Evolutionary conservation across 495 filamentous ascomycete genomes (phyloP).

Genomic region (Penicillium daleae): DNA sequence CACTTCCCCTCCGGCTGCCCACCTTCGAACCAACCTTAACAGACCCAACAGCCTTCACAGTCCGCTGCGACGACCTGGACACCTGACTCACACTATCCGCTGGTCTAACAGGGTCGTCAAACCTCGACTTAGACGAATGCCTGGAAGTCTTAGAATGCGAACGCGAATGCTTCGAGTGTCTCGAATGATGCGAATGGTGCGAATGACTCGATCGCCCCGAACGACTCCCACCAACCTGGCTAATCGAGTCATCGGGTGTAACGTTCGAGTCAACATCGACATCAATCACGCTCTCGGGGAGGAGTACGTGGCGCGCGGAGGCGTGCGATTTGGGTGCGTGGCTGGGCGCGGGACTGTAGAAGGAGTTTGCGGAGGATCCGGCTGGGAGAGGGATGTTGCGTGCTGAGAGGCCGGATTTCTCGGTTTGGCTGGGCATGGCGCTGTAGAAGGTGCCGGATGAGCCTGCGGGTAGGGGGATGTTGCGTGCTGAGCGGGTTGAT

Average conservation of each 20-base stretch:
- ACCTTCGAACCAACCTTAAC: constrained; percentile 34
- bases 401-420: constrained; percentile 34
- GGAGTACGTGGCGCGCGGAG: constrained; percentile 44
- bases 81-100: constrained; percentile 72
- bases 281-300: constrained; percentile 53
- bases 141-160: constrained; percentile 16
- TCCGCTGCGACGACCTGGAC: constrained; percentile 44
- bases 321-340: constrained; percentile 31
- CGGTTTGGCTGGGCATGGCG: constrained; percentile 16
- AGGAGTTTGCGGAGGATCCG: constrained; percentile 22
- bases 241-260: constrained; percentile 45
- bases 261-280: constrained; percentile 40
- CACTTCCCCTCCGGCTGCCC: constrained; percentile 39
- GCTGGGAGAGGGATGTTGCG: constrained; percentile 22
- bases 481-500: constrained; percentile 36
- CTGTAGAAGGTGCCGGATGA: constrained; percentile 17
- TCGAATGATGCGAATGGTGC: constrained; percentile 37
- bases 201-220: constrained; percentile 31
- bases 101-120: constrained; percentile 55
- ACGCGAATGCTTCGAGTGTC: constrained; percentile 35
- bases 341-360: constrained; percentile 14
- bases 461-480: constrained; percentile 35
- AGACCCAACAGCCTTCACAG: constrained; percentile 38
- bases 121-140: constrained; percentile 31
- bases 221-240: constrained; percentile 39